phyloP scores from a whole-genome alignment of 1,139 yeast genomes.

The Hanseniaspora uvarum region DNA sequence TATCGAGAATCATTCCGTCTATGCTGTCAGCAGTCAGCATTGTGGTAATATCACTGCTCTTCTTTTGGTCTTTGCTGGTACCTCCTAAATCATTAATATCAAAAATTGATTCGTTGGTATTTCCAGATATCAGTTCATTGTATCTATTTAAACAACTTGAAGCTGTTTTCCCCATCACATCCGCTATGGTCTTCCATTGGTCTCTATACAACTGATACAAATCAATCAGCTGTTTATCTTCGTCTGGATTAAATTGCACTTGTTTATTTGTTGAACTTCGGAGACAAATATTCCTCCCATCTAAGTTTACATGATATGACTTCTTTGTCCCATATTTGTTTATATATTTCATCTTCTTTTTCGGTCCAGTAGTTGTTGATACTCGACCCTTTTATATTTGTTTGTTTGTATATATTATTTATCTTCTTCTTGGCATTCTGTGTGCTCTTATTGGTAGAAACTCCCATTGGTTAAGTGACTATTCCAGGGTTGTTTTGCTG shows the following conservation, averaged over 20 bases:
- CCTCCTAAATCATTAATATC: not conserved
- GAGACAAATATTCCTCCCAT: conserved; percentile 85
- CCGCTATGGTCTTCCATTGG: conserved; percentile 88
- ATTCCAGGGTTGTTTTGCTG: not conserved
- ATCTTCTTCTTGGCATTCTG: not conserved
- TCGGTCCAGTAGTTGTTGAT: conserved; percentile 52
- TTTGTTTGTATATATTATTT: conserved; percentile 8
- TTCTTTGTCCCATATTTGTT: conserved; percentile 92
- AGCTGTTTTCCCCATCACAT: conserved; percentile 73
- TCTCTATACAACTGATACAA: conserved; percentile 70
- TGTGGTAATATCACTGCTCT: conserved; percentile 51
- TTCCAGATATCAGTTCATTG: conserved; percentile 45
- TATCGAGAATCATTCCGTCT: conserved; percentile 31
- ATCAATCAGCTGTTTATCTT: conserved; percentile 61
- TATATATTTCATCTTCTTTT: conserved; percentile 81
- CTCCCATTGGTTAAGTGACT: not conserved
- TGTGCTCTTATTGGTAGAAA: not conserved
- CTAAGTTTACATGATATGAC: conserved; percentile 86
- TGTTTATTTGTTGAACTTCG: conserved; percentile 44
- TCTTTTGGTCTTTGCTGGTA: not conserved
- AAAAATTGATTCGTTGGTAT: not conserved
- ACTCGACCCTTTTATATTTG: conserved; percentile 10
- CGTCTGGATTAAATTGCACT: conserved; percentile 56
- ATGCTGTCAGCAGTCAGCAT: conserved; percentile 6
- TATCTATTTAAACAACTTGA: conserved; percentile 83